phyloP scores from a whole-genome alignment of 345 rosid species.

The Populus tremula region DNA sequence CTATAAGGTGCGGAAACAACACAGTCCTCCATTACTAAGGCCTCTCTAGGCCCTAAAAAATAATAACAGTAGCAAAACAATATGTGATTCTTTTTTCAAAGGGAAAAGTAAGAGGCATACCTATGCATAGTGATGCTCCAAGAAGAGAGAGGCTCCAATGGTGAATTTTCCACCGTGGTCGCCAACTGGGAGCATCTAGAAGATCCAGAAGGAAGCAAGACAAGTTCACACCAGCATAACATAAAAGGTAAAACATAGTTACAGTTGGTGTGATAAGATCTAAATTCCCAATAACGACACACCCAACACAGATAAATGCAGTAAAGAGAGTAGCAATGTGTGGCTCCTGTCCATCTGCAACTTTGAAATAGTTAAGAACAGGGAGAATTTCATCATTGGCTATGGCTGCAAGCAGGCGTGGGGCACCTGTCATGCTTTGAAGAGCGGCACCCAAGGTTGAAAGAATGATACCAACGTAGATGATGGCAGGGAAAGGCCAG shows the following conservation, averaged over 20 bases:
- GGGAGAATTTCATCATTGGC: constrained; percentile 99
- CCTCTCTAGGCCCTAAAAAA: neutral
- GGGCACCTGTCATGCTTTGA: constrained; percentile 97
- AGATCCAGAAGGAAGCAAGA: constrained; percentile 99
- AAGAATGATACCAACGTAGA: constrained; percentile 87
- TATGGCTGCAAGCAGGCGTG: constrained; percentile 97
- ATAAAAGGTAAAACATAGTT: constrained; percentile 96
- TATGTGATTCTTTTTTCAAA: neutral
- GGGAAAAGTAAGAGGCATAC: constrained; percentile 39
- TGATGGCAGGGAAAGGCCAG: constrained; percentile 86
- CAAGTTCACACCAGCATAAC: constrained; percentile 95
- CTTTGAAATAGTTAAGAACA: constrained; percentile 91
- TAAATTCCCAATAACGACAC: constrained; percentile 92
- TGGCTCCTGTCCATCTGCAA: constrained; percentile 85
- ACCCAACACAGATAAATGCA: constrained; percentile 76
- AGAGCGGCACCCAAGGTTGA: constrained; percentile 99
- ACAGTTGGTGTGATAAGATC: constrained; percentile 96
- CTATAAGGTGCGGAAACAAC: neutral
- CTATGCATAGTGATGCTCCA: constrained; percentile 84
- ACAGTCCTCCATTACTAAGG: constrained; percentile 4
- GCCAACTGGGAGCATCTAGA: constrained; percentile 99
- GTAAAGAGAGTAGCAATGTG: constrained; percentile 88
- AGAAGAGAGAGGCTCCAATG: constrained; percentile 97
- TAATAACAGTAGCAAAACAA: neutral
- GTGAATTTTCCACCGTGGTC: constrained; percentile 99